A percentile compares a stretch with the other conserved stretches of the same genome.
phyloP scores from a whole-genome alignment of 2,329 filamentous ascomycete species.

The Pleurostoma richardsiae region DNA sequence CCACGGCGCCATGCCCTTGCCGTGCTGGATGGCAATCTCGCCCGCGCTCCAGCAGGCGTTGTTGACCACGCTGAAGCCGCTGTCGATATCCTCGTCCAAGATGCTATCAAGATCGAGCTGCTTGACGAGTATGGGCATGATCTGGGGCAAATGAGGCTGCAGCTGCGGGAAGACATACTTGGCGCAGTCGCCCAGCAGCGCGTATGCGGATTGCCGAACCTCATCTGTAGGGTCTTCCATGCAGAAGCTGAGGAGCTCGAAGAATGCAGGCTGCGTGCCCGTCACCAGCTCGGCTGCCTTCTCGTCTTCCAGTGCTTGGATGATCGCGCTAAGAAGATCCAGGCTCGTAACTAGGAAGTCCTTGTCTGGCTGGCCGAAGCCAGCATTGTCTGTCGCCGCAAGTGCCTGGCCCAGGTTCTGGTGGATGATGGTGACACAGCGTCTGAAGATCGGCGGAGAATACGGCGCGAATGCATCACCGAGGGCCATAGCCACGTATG shows the following conservation, averaged over 20 bases:
- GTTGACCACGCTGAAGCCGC: constrained; percentile 88
- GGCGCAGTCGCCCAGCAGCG: constrained; percentile 88
- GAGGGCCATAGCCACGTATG: constrained; percentile 86
- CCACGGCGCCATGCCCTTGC: constrained; percentile 70
- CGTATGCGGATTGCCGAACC: constrained; percentile 93
- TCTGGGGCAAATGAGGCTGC: constrained; percentile 63
- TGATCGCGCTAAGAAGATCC: constrained; percentile 86
- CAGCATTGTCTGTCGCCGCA: constrained; percentile 61
- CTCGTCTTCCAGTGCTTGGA: constrained; percentile 75
- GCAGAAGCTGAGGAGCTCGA: constrained; percentile 84
- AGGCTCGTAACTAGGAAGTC: constrained; percentile 95
- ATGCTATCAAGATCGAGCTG: constrained; percentile 81
- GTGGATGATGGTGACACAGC: constrained; percentile 89
- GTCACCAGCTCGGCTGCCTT: constrained; percentile 74
- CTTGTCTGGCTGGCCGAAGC: constrained; percentile 80
- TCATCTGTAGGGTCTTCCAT: constrained; percentile 90
- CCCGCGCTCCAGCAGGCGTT: constrained; percentile 97
- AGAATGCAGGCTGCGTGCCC: constrained; percentile 75
- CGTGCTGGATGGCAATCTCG: constrained; percentile 80
- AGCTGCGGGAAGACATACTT: constrained; percentile 86
- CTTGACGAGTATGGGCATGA: constrained; percentile 77
- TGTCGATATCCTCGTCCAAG: constrained; percentile 75
- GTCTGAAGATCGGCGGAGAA: constrained; percentile 76
- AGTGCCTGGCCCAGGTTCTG: constrained; percentile 80
- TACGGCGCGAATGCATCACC: constrained; percentile 79